A percentile compares a stretch with the other conserved stretches of the same genome.
Evolutionary conservation across 176 grass and related monocot genomes (phyloP).

Genomic region (Neostapfia colusana): DNA sequence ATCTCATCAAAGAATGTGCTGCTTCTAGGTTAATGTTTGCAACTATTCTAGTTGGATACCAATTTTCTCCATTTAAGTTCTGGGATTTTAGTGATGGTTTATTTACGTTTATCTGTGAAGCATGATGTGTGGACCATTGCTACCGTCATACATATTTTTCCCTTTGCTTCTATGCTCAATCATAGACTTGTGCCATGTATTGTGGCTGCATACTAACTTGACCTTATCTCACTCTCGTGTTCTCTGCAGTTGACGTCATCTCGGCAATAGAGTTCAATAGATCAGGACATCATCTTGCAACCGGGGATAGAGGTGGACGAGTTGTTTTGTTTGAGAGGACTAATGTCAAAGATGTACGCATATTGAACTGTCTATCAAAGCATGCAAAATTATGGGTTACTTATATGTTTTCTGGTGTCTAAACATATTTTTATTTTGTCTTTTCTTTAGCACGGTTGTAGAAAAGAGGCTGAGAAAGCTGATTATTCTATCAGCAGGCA

Average conservation of each 20-base stretch:
- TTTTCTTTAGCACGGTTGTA: conserved; percentile 53
- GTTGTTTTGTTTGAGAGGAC: conserved; percentile 97
- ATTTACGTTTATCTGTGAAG: neutral
- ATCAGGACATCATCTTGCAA: conserved; percentile 94
- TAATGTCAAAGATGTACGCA: conserved; percentile 77
- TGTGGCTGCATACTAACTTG: conserved; percentile 17
- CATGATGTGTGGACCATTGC: conserved; percentile 5
- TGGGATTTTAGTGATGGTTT: neutral
- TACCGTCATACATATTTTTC: conserved; percentile 18
- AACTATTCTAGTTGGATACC: conserved; percentile 2
- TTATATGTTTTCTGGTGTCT: conserved; percentile 14
- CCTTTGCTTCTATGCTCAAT: conserved; percentile 18
- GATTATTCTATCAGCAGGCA: conserved; percentile 78
- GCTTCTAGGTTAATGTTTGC: neutral
- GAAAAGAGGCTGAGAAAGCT: conserved; percentile 79
- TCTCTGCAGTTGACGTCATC: conserved; percentile 90
- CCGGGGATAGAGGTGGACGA: conserved; percentile 95
- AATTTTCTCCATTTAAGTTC: conserved; percentile 10
- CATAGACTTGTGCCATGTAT: conserved; percentile 10
- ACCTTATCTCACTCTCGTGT: conserved; percentile 14
- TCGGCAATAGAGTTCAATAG: conserved; percentile 99
- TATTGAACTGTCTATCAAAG: conserved; percentile 26
- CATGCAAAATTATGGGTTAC: neutral
- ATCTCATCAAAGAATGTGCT: neutral
- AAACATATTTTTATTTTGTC: conserved; percentile 19